Conservation (phyloP, 1,284 basidiomycete genomes). For the Megacollybia platyphylla region DNA sequence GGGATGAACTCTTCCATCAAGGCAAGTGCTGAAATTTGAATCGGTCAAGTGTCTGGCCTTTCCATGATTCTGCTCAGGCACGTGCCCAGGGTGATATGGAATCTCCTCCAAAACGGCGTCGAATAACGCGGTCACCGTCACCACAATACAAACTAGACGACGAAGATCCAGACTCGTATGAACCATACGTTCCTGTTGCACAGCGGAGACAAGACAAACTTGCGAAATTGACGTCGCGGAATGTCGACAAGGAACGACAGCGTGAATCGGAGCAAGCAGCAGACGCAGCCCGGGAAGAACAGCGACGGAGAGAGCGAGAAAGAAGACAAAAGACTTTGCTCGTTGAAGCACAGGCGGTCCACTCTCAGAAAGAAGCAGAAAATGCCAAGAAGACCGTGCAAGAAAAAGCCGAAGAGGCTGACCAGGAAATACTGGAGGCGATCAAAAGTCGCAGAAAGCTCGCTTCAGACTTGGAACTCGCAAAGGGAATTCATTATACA, state of each 20-base stretch:
- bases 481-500: conserved; percentile 85
- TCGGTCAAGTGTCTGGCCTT: neutral
- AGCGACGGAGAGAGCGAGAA: conserved; percentile 57
- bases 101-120: conserved; percentile 29
- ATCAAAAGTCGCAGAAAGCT: conserved; percentile 87
- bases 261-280: conserved; percentile 36
- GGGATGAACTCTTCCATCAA: conserved; percentile 49
- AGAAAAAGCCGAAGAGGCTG: conserved; percentile 78
- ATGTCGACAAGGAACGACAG: conserved; percentile 42
- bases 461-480: conserved; percentile 85
- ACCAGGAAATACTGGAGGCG: conserved; percentile 84
- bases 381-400: conserved; percentile 78
- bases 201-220: conserved; percentile 77
- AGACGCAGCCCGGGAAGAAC: conserved; percentile 69
- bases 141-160: conserved; percentile 52
- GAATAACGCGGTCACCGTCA: conserved; percentile 43
- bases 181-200: conserved; percentile 82
- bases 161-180: conserved; percentile 55
- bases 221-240: conserved; percentile 55
- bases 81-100: conserved; percentile 6
- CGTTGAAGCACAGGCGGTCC: conserved; percentile 88
- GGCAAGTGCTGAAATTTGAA: conserved; percentile 1
- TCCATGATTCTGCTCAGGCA: neutral
- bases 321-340: conserved; percentile 77
- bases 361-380: conserved; percentile 67